Conservation (phyloP, 768 basidiomycete genomes). For the Hirschioporus abietinus region DNA sequence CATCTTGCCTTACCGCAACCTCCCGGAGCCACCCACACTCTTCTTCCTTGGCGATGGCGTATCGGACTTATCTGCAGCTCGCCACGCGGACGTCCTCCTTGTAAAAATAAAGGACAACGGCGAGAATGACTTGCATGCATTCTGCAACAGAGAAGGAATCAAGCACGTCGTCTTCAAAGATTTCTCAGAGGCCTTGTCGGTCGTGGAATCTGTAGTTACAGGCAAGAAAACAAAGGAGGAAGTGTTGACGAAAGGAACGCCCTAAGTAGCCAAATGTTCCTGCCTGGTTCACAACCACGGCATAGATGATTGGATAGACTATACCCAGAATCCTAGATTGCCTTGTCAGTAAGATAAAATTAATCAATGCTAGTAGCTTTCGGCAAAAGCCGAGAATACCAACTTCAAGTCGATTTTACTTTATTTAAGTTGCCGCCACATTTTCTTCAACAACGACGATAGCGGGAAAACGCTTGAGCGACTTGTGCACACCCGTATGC, state of each 20-base stretch:
- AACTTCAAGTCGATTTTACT: too few relatives aligned
- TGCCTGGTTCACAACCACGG: neutral
- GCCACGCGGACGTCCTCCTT: conserved; percentile 91
- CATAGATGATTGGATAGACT: too few relatives aligned
- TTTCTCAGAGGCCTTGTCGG: conserved; percentile 55
- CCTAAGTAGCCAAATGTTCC: neutral
- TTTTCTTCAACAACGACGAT: too few relatives aligned
- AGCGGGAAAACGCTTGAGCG: too few relatives aligned
- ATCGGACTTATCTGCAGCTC: conserved; percentile 93
- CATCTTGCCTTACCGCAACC: conserved; percentile 81
- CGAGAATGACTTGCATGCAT: conserved; percentile 82
- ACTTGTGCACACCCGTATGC: too few relatives aligned
- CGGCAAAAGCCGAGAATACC: neutral
- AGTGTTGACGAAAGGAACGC: conserved; percentile 26
- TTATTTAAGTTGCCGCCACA: too few relatives aligned
- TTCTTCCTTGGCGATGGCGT: conserved; percentile 99
- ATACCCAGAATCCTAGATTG: too few relatives aligned
- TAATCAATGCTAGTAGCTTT: neutral
- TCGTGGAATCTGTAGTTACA: conserved; percentile 66
- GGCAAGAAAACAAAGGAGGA: conserved; percentile 57
- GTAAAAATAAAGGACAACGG: conserved; percentile 76
- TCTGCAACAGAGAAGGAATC: conserved; percentile 76
- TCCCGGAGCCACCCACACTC: conserved; percentile 66
- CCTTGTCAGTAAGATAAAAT: too few relatives aligned
- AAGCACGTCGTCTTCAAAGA: conserved; percentile 73